Evolutionary conservation across 2,329 filamentous ascomycete genomes (phyloP).

Genomic region (Hypomyces perniciosus): DNA sequence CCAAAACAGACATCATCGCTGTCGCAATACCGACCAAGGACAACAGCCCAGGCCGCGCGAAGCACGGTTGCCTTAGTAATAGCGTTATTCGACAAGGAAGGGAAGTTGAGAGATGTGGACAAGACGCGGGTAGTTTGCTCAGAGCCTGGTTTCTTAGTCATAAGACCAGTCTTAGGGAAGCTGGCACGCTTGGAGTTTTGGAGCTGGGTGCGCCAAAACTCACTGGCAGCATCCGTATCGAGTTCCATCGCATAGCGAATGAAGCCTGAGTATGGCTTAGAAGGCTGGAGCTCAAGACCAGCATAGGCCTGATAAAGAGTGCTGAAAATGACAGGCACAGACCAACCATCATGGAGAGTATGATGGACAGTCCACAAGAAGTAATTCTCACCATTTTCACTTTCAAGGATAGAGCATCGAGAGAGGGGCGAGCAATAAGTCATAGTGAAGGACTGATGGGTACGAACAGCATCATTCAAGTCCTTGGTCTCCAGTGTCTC

Average conservation of each 20-base stretch:
- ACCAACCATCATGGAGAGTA: slow-evolving; percentile 20
- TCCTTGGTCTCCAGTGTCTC: neutral
- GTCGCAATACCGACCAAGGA: slow-evolving; percentile 17
- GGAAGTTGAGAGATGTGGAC: neutral
- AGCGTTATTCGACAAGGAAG: neutral
- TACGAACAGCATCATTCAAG: neutral
- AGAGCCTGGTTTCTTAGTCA: neutral
- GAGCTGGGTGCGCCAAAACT: slow-evolving; percentile 9
- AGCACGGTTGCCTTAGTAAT: slow-evolving; percentile 17
- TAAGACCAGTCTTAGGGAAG: slow-evolving; percentile 5
- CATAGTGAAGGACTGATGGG: slow-evolving; percentile 1
- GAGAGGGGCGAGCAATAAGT: slow-evolving; percentile 5
- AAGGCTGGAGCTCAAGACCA: neutral
- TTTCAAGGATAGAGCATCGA: slow-evolving; percentile 5
- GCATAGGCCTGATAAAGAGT: slow-evolving; percentile 10
- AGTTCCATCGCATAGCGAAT: slow-evolving; percentile 9
- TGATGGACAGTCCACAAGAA: slow-evolving; percentile 21
- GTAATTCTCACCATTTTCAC: neutral
- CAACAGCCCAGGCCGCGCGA: slow-evolving; percentile 22
- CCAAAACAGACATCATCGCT: slow-evolving; percentile 22
- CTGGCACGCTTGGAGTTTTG: slow-evolving; percentile 2
- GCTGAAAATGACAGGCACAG: slow-evolving; percentile 4
- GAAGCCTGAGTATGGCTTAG: slow-evolving; percentile 12
- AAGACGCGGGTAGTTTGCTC: neutral
- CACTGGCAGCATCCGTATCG: neutral